Evolutionary conservation across 1,284 basidiomycete genomes (phyloP), one percentile per base, ranked within the genome.

Genomic region (Boletus mariae): DNA sequence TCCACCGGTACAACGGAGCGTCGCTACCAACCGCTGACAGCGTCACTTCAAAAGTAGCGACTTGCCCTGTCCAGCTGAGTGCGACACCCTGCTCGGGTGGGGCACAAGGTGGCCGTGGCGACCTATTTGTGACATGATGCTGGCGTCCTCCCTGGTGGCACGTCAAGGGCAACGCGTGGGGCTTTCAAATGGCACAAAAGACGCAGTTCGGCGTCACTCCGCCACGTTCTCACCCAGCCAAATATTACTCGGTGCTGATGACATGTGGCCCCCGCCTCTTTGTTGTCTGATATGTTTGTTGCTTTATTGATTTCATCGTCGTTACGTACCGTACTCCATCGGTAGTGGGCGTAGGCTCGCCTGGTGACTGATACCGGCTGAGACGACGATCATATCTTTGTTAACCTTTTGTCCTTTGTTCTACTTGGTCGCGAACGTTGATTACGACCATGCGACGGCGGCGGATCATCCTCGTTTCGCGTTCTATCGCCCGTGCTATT

Each of bases 151-250:
- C 37, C 9, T 23, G 13, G 38, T 43, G 46, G 53, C 50, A 34
- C 38, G 13, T 43, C 49, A 57, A 31, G 11, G 45, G 40, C 26
- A 46, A 45, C 42, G 49, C 62, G 52, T 53, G 49, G 34, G 26
- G n/a, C 43, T 45, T 58, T 54, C 63, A 45, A 71, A 71, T 71
- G 65, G 66, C 66, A 57, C 47, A 67, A 71, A 67, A 63, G 63
- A 66, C 66, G 65, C 66, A 69, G 10, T 32, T 10, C 15, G 34
- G 32, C 38, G 44, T 32, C 52, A 45, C 55, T 44, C 48, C 51
- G 53, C 58, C 57, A 61, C 54, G 52, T 57, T 63, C 66, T 57
- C 61, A 65, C 64, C 54, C 51, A 23, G 53, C 45, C 50, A 20
- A 7, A 45, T 35, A 38, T 46, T 51, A 37, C 45, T 45, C 15